A percentile compares a stretch with the other conserved stretches of the same genome.
phyloP scores from a whole-genome alignment of 176 grass and related monocot species.

The Bolboschoenus planiculmis region DNA sequence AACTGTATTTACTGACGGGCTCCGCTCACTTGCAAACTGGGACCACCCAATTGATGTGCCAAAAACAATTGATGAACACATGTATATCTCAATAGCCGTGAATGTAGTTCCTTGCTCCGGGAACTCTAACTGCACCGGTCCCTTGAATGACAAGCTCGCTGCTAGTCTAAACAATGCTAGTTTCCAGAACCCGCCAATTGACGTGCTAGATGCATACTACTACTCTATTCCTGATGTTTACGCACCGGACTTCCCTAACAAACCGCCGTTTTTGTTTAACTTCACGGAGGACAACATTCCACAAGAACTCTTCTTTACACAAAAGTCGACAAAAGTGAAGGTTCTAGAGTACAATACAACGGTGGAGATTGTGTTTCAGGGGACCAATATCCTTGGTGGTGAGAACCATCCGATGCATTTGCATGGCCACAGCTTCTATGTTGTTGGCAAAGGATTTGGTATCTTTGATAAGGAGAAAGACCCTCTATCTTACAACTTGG shows the following conservation, averaged over 20 bases:
- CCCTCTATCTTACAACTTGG: slow-evolving; percentile 41
- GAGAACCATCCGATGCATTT: slow-evolving; percentile 93
- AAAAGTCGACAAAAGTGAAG: slow-evolving; percentile 40
- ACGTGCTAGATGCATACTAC: slow-evolving; percentile 51
- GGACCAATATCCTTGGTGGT: slow-evolving; percentile 25
- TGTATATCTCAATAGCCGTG: slow-evolving; percentile 45
- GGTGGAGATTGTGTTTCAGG: slow-evolving; percentile 80
- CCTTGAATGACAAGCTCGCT: neutral
- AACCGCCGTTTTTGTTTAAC: slow-evolving; percentile 30
- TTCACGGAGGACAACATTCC: slow-evolving; percentile 9
- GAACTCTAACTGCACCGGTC: slow-evolving; percentile 31
- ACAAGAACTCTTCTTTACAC: slow-evolving; percentile 29
- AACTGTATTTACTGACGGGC: slow-evolving; percentile 39
- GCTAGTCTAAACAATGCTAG: slow-evolving; percentile 68
- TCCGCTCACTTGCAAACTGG: slow-evolving; percentile 23
- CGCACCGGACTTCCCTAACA: slow-evolving; percentile 60
- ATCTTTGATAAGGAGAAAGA: slow-evolving; percentile 29
- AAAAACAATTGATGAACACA: slow-evolving; percentile 40
- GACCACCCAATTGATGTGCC: slow-evolving; percentile 32
- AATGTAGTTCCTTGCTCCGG: slow-evolving; percentile 38
- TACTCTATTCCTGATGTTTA: slow-evolving; percentile 25
- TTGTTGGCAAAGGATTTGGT: slow-evolving; percentile 57
- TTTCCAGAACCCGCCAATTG: slow-evolving; percentile 48
- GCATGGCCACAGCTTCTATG: slow-evolving; percentile 85
- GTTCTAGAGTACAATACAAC: slow-evolving; percentile 54